phyloP scores from a whole-genome alignment of 1,284 basidiomycete genomes.

The Austroboletus sp. region DNA sequence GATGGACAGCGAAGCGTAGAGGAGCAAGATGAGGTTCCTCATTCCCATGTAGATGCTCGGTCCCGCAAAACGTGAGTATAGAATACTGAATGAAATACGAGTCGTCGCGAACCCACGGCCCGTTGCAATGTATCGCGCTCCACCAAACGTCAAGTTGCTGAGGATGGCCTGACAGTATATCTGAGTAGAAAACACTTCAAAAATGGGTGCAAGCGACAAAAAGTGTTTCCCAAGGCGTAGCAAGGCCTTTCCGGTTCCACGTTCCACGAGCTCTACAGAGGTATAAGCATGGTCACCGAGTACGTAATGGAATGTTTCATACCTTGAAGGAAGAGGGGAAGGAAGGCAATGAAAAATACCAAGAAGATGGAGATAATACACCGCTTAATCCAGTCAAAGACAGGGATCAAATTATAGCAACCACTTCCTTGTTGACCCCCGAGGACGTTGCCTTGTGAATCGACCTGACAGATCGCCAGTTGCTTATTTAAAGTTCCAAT shows the following conservation, averaged over 20 bases:
- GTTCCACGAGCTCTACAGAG: conserved; percentile 77
- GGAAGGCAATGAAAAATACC: conserved; percentile 93
- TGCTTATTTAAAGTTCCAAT: conserved; percentile 92
- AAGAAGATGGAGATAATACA: conserved; percentile 94
- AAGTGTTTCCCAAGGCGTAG: conserved; percentile 92
- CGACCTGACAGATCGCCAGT: conserved; percentile 79
- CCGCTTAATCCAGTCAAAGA: conserved; percentile 94
- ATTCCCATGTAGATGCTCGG: conserved; percentile 96
- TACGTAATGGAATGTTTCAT: conserved; percentile 18
- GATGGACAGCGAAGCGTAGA: conserved; percentile 83
- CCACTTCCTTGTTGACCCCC: conserved; percentile 65
- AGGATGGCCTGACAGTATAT: conserved; percentile 94
- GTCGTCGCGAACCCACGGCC: conserved; percentile 96
- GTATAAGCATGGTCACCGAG: neutral
- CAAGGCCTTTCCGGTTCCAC: conserved; percentile 89
- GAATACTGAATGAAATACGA: conserved; percentile 86
- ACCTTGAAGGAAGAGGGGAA: conserved; percentile 93
- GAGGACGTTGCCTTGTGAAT: conserved; percentile 70
- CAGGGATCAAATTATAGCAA: conserved; percentile 90
- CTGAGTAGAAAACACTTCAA: conserved; percentile 96
- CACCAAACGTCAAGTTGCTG: conserved; percentile 91
- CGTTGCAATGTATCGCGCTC: conserved; percentile 93
- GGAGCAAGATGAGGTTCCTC: conserved; percentile 80
- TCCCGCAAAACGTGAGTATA: conserved; percentile 96
- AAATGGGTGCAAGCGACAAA: conserved; percentile 87